Evolutionary conservation across 2,329 filamentous ascomycete species (phyloP), one percentile per base, ranked within the genome.

Genomic region (Gyromitra esculenta): DNA sequence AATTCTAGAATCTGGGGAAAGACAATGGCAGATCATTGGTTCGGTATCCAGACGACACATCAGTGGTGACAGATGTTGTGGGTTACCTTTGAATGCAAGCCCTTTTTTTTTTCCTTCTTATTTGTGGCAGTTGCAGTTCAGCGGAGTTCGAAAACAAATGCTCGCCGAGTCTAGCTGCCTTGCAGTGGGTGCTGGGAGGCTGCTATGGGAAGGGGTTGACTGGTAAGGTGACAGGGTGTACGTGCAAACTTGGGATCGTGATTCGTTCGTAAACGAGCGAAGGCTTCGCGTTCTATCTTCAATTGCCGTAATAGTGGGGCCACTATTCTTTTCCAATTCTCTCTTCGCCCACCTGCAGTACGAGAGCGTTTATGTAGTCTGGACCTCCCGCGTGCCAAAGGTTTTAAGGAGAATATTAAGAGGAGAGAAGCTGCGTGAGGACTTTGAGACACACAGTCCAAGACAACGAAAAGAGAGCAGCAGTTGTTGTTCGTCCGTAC

Each of bases 321-420:
- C 63, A 56, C 62, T 74, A 68, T 52, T 54, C 37, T 31, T 31
- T 45, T 21, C 13, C 25, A 54, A 4, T 37, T 54, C 35, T 15
- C 57, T 5, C 48, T 65, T 54, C 15, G 50, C 48, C 68, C 45
- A 69, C 66, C 57, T 48, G 43, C 9, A 31, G 37, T 21, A 73
- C 25, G 41, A 52, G 60, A 59, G 15, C n/a, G 66, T 66, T 73
- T 73, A 73, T 73, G 70, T 73, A 65, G 60, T 66, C 52, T 39
- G 13, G 59, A 5, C 15, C 13, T 56, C 15, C 48, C 18, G 35
- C 43, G 48, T 70, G 43, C 56, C 43, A 70, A 62, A 39, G 25
- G 57, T 63, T 70, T 63, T 62, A 54, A 57, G 67, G 63, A 18
- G 43, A 41, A 64, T 64, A 64, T 64, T 21, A 37, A 64, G 15